A percentile compares a stretch with the other conserved stretches of the same genome.
Conservation (phyloP, 78 protist species). For the Planoprotostelium fungivorum region DNA sequence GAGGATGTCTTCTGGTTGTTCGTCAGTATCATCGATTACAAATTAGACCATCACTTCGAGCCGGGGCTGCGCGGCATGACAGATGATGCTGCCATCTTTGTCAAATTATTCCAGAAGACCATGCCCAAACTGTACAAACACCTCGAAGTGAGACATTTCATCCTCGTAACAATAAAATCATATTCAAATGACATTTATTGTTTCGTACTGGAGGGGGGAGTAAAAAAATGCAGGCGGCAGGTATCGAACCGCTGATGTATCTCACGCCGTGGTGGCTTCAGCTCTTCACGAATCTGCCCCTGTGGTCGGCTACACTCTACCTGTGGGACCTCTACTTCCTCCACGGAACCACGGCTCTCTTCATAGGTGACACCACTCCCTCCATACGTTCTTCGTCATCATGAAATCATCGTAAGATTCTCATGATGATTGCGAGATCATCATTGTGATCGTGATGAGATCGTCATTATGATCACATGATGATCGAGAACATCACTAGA, state of each 20-base stretch:
- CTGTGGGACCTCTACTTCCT: not conserved
- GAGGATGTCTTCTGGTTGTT: not conserved
- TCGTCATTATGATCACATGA: too few species aligned
- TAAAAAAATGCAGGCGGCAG: not conserved
- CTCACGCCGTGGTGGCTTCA: not conserved
- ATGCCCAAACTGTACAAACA: not conserved
- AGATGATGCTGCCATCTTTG: not conserved
- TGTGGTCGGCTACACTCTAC: not conserved
- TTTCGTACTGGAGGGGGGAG: not conserved
- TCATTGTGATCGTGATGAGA: too few species aligned
- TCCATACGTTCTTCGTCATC: too few species aligned
- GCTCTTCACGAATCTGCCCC: not conserved
- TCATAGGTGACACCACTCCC: too few species aligned
- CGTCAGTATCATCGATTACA: not conserved
- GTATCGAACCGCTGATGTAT: not conserved
- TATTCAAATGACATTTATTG: not conserved
- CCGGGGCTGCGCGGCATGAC: not conserved
- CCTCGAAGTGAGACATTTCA: not conserved
- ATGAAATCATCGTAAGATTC: too few species aligned
- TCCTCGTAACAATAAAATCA: too few species aligned
- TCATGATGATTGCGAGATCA: too few species aligned
- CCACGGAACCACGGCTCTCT: not conserved
- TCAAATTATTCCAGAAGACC: not conserved
- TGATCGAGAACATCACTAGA: too few species aligned
- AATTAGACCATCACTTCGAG: not conserved